phyloP scores from a whole-genome alignment of 352 stramenopile species.

The Globisporangium acanthophoron region DNA sequence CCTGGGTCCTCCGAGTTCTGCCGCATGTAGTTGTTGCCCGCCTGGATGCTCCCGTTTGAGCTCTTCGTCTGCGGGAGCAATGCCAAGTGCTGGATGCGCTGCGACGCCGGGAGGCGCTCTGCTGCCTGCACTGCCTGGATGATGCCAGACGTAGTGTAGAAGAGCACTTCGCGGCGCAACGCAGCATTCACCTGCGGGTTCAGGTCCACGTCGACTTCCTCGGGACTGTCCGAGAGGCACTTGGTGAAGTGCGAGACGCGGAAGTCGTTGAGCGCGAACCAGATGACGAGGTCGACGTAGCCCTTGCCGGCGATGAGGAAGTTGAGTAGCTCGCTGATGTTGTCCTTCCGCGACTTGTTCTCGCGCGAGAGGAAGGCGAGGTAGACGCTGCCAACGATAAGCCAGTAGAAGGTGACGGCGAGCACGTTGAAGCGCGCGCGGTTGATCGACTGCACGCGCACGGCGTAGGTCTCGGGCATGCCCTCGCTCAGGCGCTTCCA shows the following conservation, averaged over 20 bases:
- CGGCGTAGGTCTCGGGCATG: constrained; percentile 84
- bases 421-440: constrained; percentile 85
- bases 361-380: constrained; percentile 61
- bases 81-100: constrained; percentile 80
- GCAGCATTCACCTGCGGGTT: constrained; percentile 87
- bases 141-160: constrained; percentile 89
- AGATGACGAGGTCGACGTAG: constrained; percentile 87
- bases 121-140: constrained; percentile 82
- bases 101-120: constrained; percentile 61
- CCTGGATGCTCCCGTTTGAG: constrained; percentile 17
- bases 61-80: constrained; percentile 71
- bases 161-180: constrained; percentile 82
- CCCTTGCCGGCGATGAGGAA: constrained; percentile 85
- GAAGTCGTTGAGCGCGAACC: constrained; percentile 86
- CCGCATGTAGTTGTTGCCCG: constrained; percentile 36
- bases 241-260: constrained; percentile 70
- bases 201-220: constrained; percentile 75
- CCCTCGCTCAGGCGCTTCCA: constrained; percentile 84
- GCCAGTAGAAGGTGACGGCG: constrained; percentile 86
- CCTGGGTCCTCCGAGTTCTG: constrained; percentile 40
- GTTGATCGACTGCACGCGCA: constrained; percentile 84
- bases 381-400: constrained; percentile 76
- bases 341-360: constrained; percentile 46
- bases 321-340: constrained; percentile 73
- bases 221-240: constrained; percentile 43